Evolutionary conservation across 805 yeast species (phyloP).

Genomic region (Ogataea dorogensis): DNA sequence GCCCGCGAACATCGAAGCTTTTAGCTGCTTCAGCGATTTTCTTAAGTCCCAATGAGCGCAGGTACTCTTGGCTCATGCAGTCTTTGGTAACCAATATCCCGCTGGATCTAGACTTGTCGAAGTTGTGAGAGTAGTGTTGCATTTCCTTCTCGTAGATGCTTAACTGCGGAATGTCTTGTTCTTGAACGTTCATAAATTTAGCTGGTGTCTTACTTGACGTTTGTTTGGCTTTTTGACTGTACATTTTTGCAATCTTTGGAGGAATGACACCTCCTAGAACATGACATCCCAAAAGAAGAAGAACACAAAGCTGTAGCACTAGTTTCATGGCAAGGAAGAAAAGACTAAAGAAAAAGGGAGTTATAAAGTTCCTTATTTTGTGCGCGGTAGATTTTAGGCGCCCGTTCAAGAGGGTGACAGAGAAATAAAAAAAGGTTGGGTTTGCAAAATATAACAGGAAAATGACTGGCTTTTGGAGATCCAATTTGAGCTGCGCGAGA

Average conservation of each 20-base stretch:
- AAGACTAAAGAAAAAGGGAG: slow-evolving; percentile 1
- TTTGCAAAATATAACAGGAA: not conserved
- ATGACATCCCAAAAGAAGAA: not conserved
- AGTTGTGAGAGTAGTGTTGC: slow-evolving; percentile 8
- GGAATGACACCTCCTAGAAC: slow-evolving; percentile 14
- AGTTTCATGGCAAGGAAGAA: slow-evolving; percentile 1
- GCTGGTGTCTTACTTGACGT: not conserved
- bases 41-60: slow-evolving; percentile 20
- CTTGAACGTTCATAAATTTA: slow-evolving; percentile 9
- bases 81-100: slow-evolving; percentile 23
- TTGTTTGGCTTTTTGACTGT: slow-evolving; percentile 2
- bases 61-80: slow-evolving; percentile 10
- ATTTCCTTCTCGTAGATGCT: slow-evolving; percentile 15
- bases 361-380: slow-evolving; percentile 3
- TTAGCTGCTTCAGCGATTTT: slow-evolving; percentile 12
- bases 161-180: slow-evolving; percentile 10
- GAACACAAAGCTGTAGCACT: not conserved
- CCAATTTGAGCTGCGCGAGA: slow-evolving; percentile 3
- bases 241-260: slow-evolving; percentile 6
- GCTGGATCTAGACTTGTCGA: slow-evolving; percentile 24
- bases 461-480: slow-evolving; percentile 7
- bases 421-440: slow-evolving; percentile 1
- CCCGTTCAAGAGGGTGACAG: slow-evolving; percentile 4
- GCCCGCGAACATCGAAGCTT: slow-evolving; percentile 13
- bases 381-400: slow-evolving; percentile 11